phyloP scores from a whole-genome alignment of 2,329 filamentous ascomycete genomes.

The Sporothrix luriei region DNA sequence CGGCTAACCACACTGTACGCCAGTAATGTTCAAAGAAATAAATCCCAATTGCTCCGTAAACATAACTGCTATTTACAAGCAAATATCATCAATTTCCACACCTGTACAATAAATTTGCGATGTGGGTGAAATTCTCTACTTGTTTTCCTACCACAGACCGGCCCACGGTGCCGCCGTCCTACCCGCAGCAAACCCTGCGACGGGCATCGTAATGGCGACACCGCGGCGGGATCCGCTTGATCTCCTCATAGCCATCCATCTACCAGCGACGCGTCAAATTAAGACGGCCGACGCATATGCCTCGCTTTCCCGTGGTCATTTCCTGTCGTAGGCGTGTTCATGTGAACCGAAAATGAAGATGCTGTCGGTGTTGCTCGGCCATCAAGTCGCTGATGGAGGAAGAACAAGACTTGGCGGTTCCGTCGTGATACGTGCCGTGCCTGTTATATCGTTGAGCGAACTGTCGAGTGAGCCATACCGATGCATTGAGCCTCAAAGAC shows the following conservation, averaged over 20 bases:
- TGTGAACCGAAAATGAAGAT: neutral
- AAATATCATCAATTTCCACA: neutral
- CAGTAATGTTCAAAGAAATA: no score
- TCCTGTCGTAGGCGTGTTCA: neutral
- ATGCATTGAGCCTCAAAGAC: no score
- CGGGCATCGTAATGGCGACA: conserved; percentile 27
- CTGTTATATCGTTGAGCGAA: neutral
- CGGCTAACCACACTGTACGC: no score
- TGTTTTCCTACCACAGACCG: neutral
- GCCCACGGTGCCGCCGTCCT: conserved; percentile 28
- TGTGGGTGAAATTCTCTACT: no score
- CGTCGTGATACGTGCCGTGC: neutral
- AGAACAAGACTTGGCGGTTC: conserved; percentile 6
- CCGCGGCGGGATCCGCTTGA: conserved; percentile 31
- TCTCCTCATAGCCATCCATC: conserved; percentile 33
- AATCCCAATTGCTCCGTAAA: no score
- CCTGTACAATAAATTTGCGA: neutral
- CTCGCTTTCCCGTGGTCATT: neutral
- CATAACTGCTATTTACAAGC: no score
- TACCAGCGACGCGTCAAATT: conserved; percentile 35
- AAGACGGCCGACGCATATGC: conserved; percentile 32
- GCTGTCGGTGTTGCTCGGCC: conserved; percentile 13
- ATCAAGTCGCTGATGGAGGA: neutral
- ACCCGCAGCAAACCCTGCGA: conserved; percentile 32
- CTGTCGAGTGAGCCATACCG: neutral